Conservation (phyloP, 2,329 filamentous ascomycete species). For the Westerdykella aurantiaca region DNA sequence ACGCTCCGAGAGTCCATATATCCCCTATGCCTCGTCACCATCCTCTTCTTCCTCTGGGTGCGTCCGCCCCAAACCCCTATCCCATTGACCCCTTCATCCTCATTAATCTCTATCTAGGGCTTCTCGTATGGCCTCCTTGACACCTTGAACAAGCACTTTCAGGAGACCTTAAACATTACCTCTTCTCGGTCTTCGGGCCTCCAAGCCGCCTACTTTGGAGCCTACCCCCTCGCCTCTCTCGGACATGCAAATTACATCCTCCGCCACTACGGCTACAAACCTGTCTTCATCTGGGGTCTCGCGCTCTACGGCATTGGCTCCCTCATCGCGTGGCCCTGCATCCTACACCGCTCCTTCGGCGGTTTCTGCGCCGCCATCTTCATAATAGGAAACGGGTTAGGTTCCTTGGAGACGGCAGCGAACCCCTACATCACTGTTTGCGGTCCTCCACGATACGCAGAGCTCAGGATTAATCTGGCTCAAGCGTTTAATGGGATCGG, state of each 20-base stretch:
- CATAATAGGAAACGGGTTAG: slow-evolving; percentile 48
- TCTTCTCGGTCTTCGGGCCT: slow-evolving; percentile 42
- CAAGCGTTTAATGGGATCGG: too few relatives aligned
- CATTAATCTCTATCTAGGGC: too few relatives aligned
- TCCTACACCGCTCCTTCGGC: slow-evolving; percentile 51
- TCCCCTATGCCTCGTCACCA: slow-evolving; percentile 60
- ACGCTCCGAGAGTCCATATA: slow-evolving; percentile 62
- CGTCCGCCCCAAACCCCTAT: background rate
- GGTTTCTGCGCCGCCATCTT: slow-evolving; percentile 58
- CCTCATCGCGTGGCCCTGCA: slow-evolving; percentile 55
- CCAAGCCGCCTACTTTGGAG: slow-evolving; percentile 47
- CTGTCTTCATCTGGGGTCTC: slow-evolving; percentile 48
- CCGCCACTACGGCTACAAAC: slow-evolving; percentile 46
- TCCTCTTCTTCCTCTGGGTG: slow-evolving; percentile 61
- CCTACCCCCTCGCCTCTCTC: slow-evolving; percentile 46
- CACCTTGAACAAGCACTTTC: slow-evolving; percentile 48
- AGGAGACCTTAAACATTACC: slow-evolving; percentile 41
- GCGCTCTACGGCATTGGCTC: slow-evolving; percentile 52
- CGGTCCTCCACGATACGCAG: slow-evolving; percentile 38
- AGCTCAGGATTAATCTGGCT: too few relatives aligned
- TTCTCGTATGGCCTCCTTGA: slow-evolving; percentile 50
- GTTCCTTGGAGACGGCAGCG: slow-evolving; percentile 55
- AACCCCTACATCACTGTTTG: slow-evolving; percentile 50
- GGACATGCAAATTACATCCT: slow-evolving; percentile 47
- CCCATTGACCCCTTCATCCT: too few relatives aligned